Percentiles rank a stretch among this genome's conserved stretches.
These are phyloP conservation scores for Aspergillus persii DNA, from an alignment of 2,329 filamentous ascomycete species.

Conservation along the genomic window DNA sequence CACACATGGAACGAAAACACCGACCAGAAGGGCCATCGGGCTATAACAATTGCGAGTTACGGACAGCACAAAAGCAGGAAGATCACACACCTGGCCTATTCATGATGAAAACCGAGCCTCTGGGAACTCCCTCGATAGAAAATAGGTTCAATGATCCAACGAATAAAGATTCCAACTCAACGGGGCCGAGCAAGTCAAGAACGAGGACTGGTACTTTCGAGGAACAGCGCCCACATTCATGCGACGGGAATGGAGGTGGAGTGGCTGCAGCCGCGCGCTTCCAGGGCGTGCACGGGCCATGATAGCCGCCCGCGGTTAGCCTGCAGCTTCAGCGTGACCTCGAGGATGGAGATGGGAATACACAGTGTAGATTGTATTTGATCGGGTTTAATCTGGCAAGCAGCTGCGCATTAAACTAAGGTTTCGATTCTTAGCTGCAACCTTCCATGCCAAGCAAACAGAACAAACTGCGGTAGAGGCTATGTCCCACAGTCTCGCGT, in stretches of 20 bases:
- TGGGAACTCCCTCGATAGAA: slow-evolving; percentile 14
- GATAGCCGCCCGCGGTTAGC: slow-evolving; percentile 4
- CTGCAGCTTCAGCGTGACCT: background rate
- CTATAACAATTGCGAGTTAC: slow-evolving; percentile 14
- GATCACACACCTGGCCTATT: slow-evolving; percentile 50
- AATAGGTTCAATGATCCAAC: slow-evolving; percentile 6
- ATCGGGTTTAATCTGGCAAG: background rate
- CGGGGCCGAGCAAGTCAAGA: slow-evolving; percentile 7
- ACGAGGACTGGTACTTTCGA: slow-evolving; percentile 12
- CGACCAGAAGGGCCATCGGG: slow-evolving; percentile 2
- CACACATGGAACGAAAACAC: slow-evolving; percentile 3
- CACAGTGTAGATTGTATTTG: background rate
- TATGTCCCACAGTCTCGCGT: background rate
- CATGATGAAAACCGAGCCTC: slow-evolving; percentile 34
- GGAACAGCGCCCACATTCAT: slow-evolving; percentile 21
- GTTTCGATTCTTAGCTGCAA: background rate
- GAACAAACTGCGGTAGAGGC: background rate
- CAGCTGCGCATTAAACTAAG: background rate
- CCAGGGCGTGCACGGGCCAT: slow-evolving; percentile 16
- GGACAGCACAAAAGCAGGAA: slow-evolving; percentile 23
- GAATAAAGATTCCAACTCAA: slow-evolving; percentile 3
- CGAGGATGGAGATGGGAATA: background rate
- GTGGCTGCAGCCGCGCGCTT: slow-evolving; percentile 26
- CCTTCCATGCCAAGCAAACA: background rate
- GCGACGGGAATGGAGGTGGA: slow-evolving; percentile 30